These are phyloP conservation scores for Metschnikowia sp. DNA, from an alignment of 805 yeast genomes.

Conservation along the genomic window DNA sequence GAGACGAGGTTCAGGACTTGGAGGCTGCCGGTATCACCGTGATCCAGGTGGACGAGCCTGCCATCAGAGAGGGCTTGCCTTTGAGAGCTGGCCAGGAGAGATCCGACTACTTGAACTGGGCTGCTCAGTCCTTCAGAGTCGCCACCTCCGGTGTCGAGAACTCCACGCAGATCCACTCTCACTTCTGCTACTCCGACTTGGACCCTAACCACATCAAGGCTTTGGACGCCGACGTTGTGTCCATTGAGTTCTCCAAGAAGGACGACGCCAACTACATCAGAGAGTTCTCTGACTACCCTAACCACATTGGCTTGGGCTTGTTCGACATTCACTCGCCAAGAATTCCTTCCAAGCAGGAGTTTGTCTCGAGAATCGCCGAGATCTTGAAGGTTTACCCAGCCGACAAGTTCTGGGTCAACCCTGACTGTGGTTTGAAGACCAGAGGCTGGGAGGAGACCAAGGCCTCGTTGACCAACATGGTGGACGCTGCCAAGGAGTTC, in stretches of 20 bases:
- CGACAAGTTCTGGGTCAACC: constrained; percentile 99
- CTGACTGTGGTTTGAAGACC: constrained; percentile 99
- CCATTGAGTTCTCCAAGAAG: constrained; percentile 99
- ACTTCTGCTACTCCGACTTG: constrained; percentile 99
- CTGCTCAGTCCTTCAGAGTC: constrained; percentile 99
- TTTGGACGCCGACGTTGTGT: constrained; percentile 98
- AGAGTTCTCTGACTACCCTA: constrained; percentile 97
- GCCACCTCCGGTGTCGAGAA: constrained; percentile 97
- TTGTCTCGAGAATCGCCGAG: constrained; percentile 87
- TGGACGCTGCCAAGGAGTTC: constrained; percentile 96
- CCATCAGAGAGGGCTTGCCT: constrained; percentile 99
- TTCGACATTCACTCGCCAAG: constrained; percentile 99
- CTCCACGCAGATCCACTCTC: constrained; percentile 97
- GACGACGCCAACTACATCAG: constrained; percentile 97
- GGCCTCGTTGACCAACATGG: constrained; percentile 96
- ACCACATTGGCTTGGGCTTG: constrained; percentile 99
- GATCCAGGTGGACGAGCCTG: constrained; percentile 99
- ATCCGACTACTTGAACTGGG: constrained; percentile 95
- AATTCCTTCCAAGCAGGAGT: constrained; percentile 97
- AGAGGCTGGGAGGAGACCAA: constrained; percentile 99
- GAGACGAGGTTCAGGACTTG: constrained; percentile 97
- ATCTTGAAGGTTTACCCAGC: constrained; percentile 97
- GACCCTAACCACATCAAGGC: constrained; percentile 99
- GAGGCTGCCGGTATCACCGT: constrained; percentile 98
- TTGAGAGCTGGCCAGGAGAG: constrained; percentile 97